Conservation (phyloP, 225 moss, liverwort and hornwort genomes). For the Bryum argenteum region DNA sequence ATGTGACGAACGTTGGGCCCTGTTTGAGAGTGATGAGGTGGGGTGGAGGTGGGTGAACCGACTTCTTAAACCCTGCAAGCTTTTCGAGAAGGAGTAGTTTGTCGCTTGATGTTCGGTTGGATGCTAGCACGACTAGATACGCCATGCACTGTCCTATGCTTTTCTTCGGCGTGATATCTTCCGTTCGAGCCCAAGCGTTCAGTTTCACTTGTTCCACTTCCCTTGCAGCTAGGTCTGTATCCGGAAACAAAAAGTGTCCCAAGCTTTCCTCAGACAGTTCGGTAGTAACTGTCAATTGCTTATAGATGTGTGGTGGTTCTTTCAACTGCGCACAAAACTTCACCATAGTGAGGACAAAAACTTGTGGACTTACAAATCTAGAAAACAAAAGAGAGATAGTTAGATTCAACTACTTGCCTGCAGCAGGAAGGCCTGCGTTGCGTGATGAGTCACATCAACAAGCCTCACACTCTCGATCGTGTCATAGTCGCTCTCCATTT, state of each 20-base stretch:
- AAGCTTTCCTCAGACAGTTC: not conserved
- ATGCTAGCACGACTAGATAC: conserved; percentile 59
- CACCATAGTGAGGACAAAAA: no score
- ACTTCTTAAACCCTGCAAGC: conserved; percentile 58
- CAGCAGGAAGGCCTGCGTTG: no score
- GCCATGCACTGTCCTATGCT: conserved; percentile 73
- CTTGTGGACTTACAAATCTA: no score
- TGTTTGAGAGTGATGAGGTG: conserved; percentile 30
- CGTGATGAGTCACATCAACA: not conserved
- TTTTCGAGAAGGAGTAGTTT: conserved; percentile 49
- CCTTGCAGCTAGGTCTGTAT: not conserved
- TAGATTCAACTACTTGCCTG: not conserved
- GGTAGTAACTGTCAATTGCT: no score
- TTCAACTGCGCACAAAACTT: no score
- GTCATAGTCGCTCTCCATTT: no score
- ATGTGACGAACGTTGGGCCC: conserved; percentile 39
- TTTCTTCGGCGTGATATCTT: conserved; percentile 60
- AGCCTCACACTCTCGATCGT: no score
- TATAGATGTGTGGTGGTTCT: no score
- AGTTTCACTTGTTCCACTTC: no score
- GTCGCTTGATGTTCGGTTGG: conserved; percentile 21
- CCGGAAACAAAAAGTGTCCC: conserved; percentile 32
- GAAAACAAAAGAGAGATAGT: not conserved
- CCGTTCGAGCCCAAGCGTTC: conserved; percentile 66
- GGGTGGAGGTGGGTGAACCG: conserved; percentile 36